Evolutionary conservation across 2,329 filamentous ascomycete species (phyloP), one percentile per base, ranked within the genome.

Genomic region (Waltergamsia citrina): DNA sequence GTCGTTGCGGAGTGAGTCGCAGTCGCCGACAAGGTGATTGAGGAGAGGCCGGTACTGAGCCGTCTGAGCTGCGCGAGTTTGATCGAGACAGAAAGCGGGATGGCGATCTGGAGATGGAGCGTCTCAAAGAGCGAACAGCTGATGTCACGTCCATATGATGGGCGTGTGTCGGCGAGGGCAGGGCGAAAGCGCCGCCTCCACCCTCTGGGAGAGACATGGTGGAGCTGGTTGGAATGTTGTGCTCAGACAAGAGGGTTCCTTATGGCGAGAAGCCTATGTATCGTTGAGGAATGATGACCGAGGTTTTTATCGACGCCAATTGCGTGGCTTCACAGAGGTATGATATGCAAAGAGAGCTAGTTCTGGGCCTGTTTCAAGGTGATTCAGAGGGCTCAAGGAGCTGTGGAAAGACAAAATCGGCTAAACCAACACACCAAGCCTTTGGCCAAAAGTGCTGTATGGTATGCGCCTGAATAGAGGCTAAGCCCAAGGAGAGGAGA

Each of bases 71-170:
- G 41, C 67, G 62, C 1, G 69, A 71, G 29, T 56, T 56, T 29
- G 62, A 55, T 41, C 68, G 65, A 33, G 58, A 54, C 23, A 93
- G 63, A 37, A 92, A 90, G 56, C 92, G 94, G 21, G 90, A 94
- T 9, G 90, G 90, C n/a, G 90, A 95, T 48, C 87, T 76, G 37
- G 88, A 95, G 42, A 95, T 69, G 18, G 90, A 94, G 46, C 86
- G 83, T 43, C 88, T 75, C 38, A 95, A 68, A 49, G 86, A 84
- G 51, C 85, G 76, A 42, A 94, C 83, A 38, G 84, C 81, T 33
- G 84, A 78, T 41, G 83, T 81, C 43, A 85, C 78, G 63, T 94
- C 85, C 48, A 90, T 81, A 59, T 84, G 81, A 55, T 85, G 84
- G 41, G 78, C 76, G 49, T 85, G 79, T 31, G 84, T 90, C 38